Conservation (phyloP, 495 filamentous ascomycete genomes). For the Aeminium ludgeri region DNA sequence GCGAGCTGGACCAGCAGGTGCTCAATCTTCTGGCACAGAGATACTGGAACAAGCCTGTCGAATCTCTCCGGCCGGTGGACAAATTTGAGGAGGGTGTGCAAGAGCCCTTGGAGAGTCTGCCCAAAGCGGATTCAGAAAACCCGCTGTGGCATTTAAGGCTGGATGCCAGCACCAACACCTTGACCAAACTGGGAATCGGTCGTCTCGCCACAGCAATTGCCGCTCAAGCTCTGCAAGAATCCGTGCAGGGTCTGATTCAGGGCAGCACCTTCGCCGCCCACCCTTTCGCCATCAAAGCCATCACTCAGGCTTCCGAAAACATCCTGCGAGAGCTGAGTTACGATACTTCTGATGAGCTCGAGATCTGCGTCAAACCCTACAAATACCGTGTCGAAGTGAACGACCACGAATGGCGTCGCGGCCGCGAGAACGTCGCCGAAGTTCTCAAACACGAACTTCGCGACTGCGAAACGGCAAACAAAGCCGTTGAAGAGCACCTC, state of each 20-base stretch:
- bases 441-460: conserved; percentile 70
- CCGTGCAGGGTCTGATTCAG: conserved; percentile 61
- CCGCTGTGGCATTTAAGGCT: conserved; percentile 89
- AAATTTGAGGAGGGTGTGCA: conserved; percentile 46
- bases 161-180: conserved; percentile 71
- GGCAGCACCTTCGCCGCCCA: conserved; percentile 73
- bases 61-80: conserved; percentile 30
- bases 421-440: conserved; percentile 57
- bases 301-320: conserved; percentile 68
- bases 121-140: conserved; percentile 67
- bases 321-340: conserved; percentile 92
- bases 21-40: conserved; percentile 85
- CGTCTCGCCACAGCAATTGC: conserved; percentile 82
- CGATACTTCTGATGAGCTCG: conserved; percentile 93
- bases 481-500: conserved; percentile 53
- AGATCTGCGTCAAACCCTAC: conserved; percentile 98
- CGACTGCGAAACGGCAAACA: conserved; percentile 64
- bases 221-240: conserved; percentile 67
- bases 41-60: conserved; percentile 97
- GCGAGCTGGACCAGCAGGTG: conserved; percentile 83
- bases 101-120: conserved; percentile 57
- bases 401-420: conserved; percentile 69
- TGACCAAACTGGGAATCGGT: conserved; percentile 89
- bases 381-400: conserved; percentile 95
- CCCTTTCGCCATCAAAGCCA: conserved; percentile 78